These are phyloP conservation scores for Microsporum ferrugineum DNA, from an alignment of 2,329 filamentous ascomycete species.

Conservation along the genomic window DNA sequence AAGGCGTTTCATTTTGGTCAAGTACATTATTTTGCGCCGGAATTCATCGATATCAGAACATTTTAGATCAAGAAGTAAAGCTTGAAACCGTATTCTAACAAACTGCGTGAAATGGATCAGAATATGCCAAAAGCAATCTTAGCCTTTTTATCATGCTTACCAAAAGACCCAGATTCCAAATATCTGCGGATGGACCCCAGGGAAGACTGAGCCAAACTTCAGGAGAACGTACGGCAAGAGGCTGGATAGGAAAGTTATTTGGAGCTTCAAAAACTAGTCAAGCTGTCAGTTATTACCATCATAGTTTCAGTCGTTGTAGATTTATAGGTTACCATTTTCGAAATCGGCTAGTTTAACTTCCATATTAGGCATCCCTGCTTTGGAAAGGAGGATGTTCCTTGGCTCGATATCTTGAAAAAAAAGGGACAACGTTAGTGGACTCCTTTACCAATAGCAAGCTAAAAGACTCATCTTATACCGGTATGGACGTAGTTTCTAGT, in stretches of 20 bases:
- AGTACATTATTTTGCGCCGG: not conserved
- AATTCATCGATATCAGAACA: not conserved
- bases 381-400: not conserved
- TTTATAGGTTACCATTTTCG: not conserved
- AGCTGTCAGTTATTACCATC: not conserved
- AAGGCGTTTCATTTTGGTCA: not conserved
- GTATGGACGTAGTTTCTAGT: not conserved
- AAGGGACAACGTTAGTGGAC: not conserved
- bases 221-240: not conserved
- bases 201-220: not conserved
- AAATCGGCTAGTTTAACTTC: not conserved
- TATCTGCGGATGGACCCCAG: not conserved
- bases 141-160: not conserved
- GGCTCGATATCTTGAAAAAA: not conserved
- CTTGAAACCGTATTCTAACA: not conserved
- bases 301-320: not conserved
- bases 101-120: not conserved
- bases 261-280: not conserved
- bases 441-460: not conserved
- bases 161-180: not conserved
- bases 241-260: not conserved
- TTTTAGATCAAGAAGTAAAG: not conserved
- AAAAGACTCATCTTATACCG: not conserved
- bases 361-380: not conserved
- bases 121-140: not conserved